Percentiles rank a stretch among this genome's conserved stretches.
phyloP scores from a whole-genome alignment of 305 asterid genomes.

The Fraxinus velutina region DNA sequence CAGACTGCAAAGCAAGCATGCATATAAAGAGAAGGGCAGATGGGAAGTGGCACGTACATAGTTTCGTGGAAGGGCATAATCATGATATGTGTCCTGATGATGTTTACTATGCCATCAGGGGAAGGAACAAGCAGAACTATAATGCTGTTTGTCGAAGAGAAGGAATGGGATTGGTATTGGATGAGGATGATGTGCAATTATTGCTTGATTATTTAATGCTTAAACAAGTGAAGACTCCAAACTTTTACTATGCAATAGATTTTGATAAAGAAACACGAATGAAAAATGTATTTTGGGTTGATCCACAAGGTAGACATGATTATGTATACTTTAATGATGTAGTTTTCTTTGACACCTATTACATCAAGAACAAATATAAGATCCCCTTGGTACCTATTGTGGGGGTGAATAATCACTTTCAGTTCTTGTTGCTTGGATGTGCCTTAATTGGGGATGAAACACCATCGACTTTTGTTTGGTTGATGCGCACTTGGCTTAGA shows the following conservation, averaged over 20 bases:
- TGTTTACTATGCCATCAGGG: slow-evolving; percentile 28
- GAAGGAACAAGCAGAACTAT: slow-evolving; percentile 27
- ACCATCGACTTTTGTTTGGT: slow-evolving; percentile 34
- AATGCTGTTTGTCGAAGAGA: slow-evolving; percentile 22
- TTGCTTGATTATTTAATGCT: slow-evolving; percentile 41
- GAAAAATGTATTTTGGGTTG: slow-evolving; percentile 45
- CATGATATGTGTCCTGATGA: slow-evolving; percentile 41
- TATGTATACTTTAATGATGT: slow-evolving; percentile 44
- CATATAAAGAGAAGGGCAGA: slow-evolving; percentile 43
- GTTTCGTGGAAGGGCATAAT: slow-evolving; percentile 44
- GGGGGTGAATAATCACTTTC: slow-evolving; percentile 49
- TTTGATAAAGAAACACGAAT: slow-evolving; percentile 31
- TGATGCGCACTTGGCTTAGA: slow-evolving; percentile 53
- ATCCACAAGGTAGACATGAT: slow-evolving; percentile 41
- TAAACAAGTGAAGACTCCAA: slow-evolving; percentile 43
- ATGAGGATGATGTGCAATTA: slow-evolving; percentile 31
- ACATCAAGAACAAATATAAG: slow-evolving; percentile 35
- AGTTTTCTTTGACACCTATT: slow-evolving; percentile 41
- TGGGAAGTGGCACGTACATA: slow-evolving; percentile 46
- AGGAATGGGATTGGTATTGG: slow-evolving; percentile 40
- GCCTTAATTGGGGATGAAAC: slow-evolving; percentile 43
- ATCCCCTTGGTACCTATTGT: slow-evolving; percentile 42
- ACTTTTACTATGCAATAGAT: slow-evolving; percentile 38
- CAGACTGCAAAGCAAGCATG: slow-evolving; percentile 52
- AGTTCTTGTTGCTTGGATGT: slow-evolving; percentile 47